Evolutionary conservation across 768 basidiomycete genomes (phyloP).

Genomic region (Pleurotus djamor): DNA sequence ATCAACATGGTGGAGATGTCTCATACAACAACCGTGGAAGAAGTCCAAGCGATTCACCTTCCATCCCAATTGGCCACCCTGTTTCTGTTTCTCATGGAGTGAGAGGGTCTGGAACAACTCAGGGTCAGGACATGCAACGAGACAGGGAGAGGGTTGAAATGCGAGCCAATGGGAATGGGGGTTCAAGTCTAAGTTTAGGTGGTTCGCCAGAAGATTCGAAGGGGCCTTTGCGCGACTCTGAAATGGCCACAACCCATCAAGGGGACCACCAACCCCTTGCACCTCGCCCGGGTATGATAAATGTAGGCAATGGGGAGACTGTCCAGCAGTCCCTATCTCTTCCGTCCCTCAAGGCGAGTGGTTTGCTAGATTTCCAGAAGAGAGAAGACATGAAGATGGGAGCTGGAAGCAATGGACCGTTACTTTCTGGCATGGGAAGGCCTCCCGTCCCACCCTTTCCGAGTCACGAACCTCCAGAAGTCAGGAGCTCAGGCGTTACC

Average conservation of each 20-base stretch:
- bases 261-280: neutral
- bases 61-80: conserved; percentile 24
- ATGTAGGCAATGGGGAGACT: conserved; percentile 18
- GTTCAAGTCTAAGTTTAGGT: neutral
- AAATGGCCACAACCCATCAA: conserved; percentile 11
- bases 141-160: conserved; percentile 13
- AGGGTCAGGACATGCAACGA: conserved; percentile 11
- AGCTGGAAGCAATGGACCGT: conserved; percentile 12
- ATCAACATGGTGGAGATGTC: conserved; percentile 23
- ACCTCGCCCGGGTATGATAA: conserved; percentile 13
- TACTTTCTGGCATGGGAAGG: conserved; percentile 7
- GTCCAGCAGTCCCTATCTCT: conserved; percentile 38
- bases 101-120: conserved; percentile 2
- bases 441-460: conserved; percentile 12
- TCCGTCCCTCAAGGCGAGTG: conserved; percentile 75
- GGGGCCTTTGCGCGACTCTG: conserved; percentile 1
- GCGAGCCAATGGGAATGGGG: neutral
- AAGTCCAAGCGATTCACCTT: conserved; percentile 3
- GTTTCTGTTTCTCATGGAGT: conserved; percentile 24
- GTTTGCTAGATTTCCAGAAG: conserved; percentile 60
- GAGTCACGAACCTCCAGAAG: conserved; percentile 26
- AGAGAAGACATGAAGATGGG: conserved; percentile 12
- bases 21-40: conserved; percentile 18
- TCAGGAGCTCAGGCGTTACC: conserved; percentile 18
- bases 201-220: neutral